Conservation (phyloP, 2,329 filamentous ascomycete species). For the Cordyceps farinosa region DNA sequence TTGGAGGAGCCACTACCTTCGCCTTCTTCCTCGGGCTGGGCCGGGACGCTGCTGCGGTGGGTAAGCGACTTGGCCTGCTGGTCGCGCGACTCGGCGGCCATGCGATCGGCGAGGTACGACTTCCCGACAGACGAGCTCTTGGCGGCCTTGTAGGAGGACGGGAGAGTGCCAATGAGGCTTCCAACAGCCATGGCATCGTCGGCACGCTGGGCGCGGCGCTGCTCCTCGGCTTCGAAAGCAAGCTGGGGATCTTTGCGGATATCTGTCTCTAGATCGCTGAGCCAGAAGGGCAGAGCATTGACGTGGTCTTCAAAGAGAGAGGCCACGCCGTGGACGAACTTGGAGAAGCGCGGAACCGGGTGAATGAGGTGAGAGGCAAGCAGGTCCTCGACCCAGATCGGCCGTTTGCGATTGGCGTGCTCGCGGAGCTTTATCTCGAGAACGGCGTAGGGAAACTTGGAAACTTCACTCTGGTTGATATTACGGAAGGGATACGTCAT, state of each 20-base stretch:
- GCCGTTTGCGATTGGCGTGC: constrained; percentile 61
- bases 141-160: constrained; percentile 54
- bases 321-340: constrained; percentile 92
- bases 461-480: constrained; percentile 87
- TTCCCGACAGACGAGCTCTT: constrained; percentile 65
- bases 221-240: constrained; percentile 88
- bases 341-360: constrained; percentile 85
- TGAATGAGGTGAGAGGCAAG: constrained; percentile 92
- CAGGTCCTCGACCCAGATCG: constrained; percentile 85
- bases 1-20: constrained; percentile 30
- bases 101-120: constrained; percentile 58
- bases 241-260: constrained; percentile 89
- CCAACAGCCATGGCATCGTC: constrained; percentile 89
- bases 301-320: constrained; percentile 93
- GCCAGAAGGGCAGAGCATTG: constrained; percentile 95
- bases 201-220: constrained; percentile 72
- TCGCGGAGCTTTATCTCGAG: constrained; percentile 88
- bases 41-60: constrained; percentile 25
- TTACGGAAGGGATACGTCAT: constrained; percentile 85
- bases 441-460: constrained; percentile 83
- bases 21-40: constrained; percentile 34
- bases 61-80: constrained; percentile 29
- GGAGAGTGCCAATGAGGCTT: constrained; percentile 67
- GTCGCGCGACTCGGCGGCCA: constrained; percentile 43
- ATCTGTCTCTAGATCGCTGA: constrained; percentile 85